These are phyloP conservation scores for Gigaspora rosea DNA, from an alignment of 192 early-diverging fungal genomes.

Conservation along the genomic window DNA sequence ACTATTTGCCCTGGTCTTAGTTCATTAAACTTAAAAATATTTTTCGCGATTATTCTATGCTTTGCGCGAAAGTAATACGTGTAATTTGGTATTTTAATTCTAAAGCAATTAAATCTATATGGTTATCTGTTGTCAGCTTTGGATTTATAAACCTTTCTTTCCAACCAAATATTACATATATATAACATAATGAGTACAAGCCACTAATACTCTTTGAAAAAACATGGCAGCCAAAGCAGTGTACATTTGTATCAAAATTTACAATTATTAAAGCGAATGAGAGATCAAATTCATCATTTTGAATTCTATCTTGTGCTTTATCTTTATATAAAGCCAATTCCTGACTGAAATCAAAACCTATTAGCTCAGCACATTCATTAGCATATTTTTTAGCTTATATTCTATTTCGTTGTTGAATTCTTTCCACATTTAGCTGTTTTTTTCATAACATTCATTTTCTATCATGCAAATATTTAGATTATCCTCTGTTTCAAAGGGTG, in stretches of 20 bases:
- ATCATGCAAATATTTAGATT: background rate
- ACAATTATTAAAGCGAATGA: background rate
- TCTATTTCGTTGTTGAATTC: background rate
- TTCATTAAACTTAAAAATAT: too few relatives aligned
- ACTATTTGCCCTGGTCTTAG: too few relatives aligned
- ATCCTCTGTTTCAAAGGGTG: background rate
- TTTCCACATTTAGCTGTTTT: background rate
- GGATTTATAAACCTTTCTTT: too few relatives aligned
- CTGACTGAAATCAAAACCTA: constrained; percentile 8
- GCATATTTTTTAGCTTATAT: background rate
- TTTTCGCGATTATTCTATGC: too few relatives aligned
- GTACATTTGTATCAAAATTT: constrained; percentile 3
- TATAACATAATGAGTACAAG: too few relatives aligned
- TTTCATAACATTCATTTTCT: background rate
- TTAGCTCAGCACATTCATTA: background rate
- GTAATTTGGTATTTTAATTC: too few relatives aligned
- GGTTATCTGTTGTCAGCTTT: too few relatives aligned
- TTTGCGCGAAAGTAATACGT: too few relatives aligned
- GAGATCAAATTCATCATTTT: background rate
- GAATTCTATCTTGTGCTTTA: constrained; percentile 1
- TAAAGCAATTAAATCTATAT: too few relatives aligned
- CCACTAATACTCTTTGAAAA: too few relatives aligned
- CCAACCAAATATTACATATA: too few relatives aligned
- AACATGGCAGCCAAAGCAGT: too few relatives aligned
- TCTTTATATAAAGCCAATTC: background rate